These are phyloP conservation scores for Beta corolliflora DNA, from an alignment of 179 eudicot species.

Conservation along the genomic window DNA sequence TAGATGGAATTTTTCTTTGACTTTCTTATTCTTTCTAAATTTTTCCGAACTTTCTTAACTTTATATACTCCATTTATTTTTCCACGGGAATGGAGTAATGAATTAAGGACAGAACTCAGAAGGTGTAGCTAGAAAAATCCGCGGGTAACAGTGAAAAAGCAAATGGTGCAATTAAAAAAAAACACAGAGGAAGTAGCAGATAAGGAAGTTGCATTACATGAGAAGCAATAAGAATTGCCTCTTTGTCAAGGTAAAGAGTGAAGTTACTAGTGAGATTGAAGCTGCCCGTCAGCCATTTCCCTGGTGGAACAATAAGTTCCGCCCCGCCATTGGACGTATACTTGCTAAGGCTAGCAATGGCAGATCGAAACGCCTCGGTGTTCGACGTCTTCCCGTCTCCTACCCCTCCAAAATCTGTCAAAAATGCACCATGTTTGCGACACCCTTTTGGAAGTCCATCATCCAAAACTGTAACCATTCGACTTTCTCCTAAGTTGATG, in stretches of 20 bases:
- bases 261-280: slow-evolving; percentile 81
- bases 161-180: too few species aligned
- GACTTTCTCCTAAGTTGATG: slow-evolving; percentile 20
- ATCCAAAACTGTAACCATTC: background rate
- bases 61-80: too few species aligned
- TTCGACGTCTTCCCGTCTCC: slow-evolving; percentile 86
- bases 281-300: slow-evolving; percentile 84
- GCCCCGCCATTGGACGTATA: slow-evolving; percentile 66
- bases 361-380: slow-evolving; percentile 65
- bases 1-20: too few species aligned
- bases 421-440: slow-evolving; percentile 51
- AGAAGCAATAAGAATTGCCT: slow-evolving; percentile 75
- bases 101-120: too few species aligned
- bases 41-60: too few species aligned
- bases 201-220: slow-evolving; percentile 41
- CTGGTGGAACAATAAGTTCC: slow-evolving; percentile 72
- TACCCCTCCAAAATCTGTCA: slow-evolving; percentile 75
- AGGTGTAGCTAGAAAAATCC: too few species aligned
- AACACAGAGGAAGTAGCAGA: background rate
- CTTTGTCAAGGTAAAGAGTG: slow-evolving; percentile 67
- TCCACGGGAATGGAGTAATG: too few species aligned
- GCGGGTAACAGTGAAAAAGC: too few species aligned
- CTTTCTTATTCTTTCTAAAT: too few species aligned
- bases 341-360: slow-evolving; percentile 52
- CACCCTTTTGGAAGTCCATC: slow-evolving; percentile 33